Percentiles rank a stretch among this genome's conserved stretches.
These are phyloP conservation scores for Hymenochaete sp. DNA, from an alignment of 1,284 basidiomycete genomes.

Conservation along the genomic window DNA sequence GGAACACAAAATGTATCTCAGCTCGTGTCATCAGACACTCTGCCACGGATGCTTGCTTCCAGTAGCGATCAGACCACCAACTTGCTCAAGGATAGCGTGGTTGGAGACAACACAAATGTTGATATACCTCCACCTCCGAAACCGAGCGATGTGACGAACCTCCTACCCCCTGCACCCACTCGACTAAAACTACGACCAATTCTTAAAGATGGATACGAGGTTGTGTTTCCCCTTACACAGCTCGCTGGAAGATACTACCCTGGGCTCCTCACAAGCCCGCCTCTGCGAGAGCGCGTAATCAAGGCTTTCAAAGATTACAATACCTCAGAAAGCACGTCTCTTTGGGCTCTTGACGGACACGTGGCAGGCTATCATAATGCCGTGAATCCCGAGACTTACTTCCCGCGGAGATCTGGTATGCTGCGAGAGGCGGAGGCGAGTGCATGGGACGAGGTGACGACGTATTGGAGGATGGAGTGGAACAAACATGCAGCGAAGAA, in stretches of 20 bases:
- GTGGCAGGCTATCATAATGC: constrained; percentile 52
- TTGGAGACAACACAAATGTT: too few relatives aligned
- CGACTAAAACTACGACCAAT: constrained; percentile 66
- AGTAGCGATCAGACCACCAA: too few relatives aligned
- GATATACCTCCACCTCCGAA: too few relatives aligned
- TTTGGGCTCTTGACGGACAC: constrained; percentile 64
- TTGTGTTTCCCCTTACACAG: constrained; percentile 53
- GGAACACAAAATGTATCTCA: constrained; percentile 2
- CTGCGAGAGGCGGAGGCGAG: constrained; percentile 46
- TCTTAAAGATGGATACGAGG: constrained; percentile 52
- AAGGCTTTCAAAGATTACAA: constrained; percentile 27
- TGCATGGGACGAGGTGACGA: constrained; percentile 34
- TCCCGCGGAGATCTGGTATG: constrained; percentile 43
- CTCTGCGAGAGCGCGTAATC: constrained; percentile 36
- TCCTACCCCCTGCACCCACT: constrained; percentile 50
- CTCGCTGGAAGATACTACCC: constrained; percentile 73
- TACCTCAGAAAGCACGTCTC: constrained; percentile 34
- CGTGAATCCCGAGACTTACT: constrained; percentile 51
- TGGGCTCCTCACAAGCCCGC: constrained; percentile 50
- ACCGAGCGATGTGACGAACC: too few relatives aligned
- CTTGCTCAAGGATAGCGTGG: too few relatives aligned
- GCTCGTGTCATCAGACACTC: too few relatives aligned
- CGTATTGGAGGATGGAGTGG: constrained; percentile 34
- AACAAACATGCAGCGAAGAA: constrained; percentile 28
- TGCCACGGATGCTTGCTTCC: too few relatives aligned